phyloP scores from a whole-genome alignment of 2,329 filamentous ascomycete species.

The Fusarium torreyae region DNA sequence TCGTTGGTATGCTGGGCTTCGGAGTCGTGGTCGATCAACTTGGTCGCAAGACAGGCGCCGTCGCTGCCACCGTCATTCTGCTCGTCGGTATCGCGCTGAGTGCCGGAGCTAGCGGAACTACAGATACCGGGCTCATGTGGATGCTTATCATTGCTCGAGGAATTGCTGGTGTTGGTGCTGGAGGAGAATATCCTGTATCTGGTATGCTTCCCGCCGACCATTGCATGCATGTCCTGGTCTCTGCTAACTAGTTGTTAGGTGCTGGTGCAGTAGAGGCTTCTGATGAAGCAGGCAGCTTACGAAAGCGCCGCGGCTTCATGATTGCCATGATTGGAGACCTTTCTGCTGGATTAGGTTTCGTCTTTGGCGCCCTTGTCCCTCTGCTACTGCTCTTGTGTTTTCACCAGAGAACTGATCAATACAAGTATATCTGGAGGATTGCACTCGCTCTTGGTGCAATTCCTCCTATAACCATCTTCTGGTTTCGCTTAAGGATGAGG shows the following conservation, averaged over 20 bases:
- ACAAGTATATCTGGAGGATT: conserved; percentile 6
- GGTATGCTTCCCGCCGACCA: background rate
- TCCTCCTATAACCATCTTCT: conserved; percentile 13
- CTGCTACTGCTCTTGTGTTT: background rate
- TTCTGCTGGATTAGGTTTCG: conserved; percentile 7
- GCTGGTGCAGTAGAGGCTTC: conserved; percentile 3
- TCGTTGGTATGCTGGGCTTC: conserved; percentile 3
- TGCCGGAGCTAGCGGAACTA: background rate
- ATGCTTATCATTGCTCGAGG: conserved; percentile 22
- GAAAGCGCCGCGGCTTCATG: conserved; percentile 19
- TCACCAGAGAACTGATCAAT: background rate
- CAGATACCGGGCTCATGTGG: conserved; percentile 1
- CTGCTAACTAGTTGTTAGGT: too few relatives aligned
- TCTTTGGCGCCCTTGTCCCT: conserved; percentile 8
- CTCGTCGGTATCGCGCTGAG: conserved; percentile 10
- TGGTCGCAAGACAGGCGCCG: conserved; percentile 16
- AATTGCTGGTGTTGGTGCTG: conserved; percentile 10
- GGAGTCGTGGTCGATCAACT: conserved; percentile 20
- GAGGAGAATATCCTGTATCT: conserved; percentile 18
- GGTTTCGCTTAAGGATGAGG: conserved; percentile 20
- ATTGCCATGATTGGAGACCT: conserved; percentile 21
- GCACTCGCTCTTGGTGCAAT: background rate
- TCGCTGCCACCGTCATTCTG: background rate
- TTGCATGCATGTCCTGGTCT: too few relatives aligned
- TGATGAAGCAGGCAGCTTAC: conserved; percentile 18